A percentile compares a stretch with the other conserved stretches of the same genome.
These are phyloP conservation scores for Podaxis sp. DNA, from an alignment of 768 basidiomycete genomes.

Conservation along the genomic window DNA sequence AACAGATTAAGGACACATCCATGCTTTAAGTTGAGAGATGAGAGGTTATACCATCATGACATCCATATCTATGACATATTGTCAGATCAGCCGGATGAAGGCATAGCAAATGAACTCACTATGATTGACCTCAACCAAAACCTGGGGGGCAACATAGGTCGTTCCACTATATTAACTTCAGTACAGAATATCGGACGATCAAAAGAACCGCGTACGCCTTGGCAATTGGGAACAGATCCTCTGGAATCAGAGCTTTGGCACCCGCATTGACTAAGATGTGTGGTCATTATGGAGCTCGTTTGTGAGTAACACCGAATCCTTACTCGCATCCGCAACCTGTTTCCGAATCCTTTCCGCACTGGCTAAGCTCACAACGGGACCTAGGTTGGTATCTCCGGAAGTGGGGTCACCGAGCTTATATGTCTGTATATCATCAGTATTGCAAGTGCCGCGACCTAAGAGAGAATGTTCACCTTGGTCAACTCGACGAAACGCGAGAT, in stretches of 20 bases:
- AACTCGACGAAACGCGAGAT: conserved; percentile 70
- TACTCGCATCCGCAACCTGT: conserved; percentile 84
- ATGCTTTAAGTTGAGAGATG: conserved; percentile 8
- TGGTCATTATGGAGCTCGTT: neutral
- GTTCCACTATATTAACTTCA: conserved; percentile 53
- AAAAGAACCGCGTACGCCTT: conserved; percentile 51
- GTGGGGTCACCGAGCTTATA: conserved; percentile 91
- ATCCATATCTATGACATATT: conserved; percentile 66
- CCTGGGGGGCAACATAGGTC: conserved; percentile 88
- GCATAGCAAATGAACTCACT: conserved; percentile 45
- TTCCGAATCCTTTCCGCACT: conserved; percentile 84
- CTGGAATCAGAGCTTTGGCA: conserved; percentile 73
- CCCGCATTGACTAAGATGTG: conserved; percentile 62
- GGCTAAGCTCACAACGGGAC: conserved; percentile 89
- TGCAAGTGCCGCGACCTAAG: neutral
- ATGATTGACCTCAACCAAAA: conserved; percentile 87
- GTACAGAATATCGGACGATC: neutral
- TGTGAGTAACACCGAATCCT: conserved; percentile 20
- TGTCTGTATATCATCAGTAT: conserved; percentile 38
- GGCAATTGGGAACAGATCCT: conserved; percentile 65
- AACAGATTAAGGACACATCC: neutral
- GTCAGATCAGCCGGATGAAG: neutral
- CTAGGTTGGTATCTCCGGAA: conserved; percentile 69
- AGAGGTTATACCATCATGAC: conserved; percentile 72
- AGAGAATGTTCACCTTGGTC: conserved; percentile 54